These are phyloP conservation scores for Austroboletus niveus DNA, from an alignment of 1,284 basidiomycete genomes.

Conservation along the genomic window DNA sequence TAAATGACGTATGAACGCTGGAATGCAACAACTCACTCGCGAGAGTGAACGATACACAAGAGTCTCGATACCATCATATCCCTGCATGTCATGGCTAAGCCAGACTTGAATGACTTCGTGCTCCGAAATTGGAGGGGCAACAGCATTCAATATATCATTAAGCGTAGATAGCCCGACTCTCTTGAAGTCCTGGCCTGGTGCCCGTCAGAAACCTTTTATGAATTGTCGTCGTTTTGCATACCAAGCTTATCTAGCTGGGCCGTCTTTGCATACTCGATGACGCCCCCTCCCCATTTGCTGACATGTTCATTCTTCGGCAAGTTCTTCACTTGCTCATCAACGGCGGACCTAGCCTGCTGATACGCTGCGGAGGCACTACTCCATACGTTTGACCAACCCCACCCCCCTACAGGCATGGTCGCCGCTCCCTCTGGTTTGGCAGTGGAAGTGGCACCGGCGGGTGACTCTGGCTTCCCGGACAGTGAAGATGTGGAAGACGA, in stretches of 20 bases:
- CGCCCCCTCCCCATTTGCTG: conserved; percentile 71
- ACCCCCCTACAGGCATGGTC: conserved; percentile 40
- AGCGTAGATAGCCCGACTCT: conserved; percentile 84
- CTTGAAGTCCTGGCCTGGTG: conserved; percentile 80
- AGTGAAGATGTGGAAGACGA: conserved; percentile 41
- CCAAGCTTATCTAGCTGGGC: conserved; percentile 85
- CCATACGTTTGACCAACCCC: conserved; percentile 89
- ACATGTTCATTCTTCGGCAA: conserved; percentile 80
- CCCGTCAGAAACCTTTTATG: conserved; percentile 1
- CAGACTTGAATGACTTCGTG: conserved; percentile 97
- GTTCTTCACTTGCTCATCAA: conserved; percentile 87
- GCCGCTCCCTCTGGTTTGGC: conserved; percentile 22
- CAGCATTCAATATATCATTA: conserved; percentile 90
- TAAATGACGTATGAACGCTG: conserved; percentile 3
- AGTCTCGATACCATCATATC: conserved; percentile 94
- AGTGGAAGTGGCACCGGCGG: conserved; percentile 18
- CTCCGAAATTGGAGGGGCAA: conserved; percentile 96
- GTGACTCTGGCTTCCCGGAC: conserved; percentile 33
- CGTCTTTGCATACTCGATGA: conserved; percentile 66
- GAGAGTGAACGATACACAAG: conserved; percentile 88
- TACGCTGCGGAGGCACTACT: conserved; percentile 81
- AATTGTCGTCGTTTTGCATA: conserved; percentile 28
- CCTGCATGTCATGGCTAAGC: conserved; percentile 94
- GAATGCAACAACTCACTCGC: conserved; percentile 50
- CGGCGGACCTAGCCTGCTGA: conserved; percentile 82